Percentiles rank a stretch among this genome's conserved stretches.
These are phyloP conservation scores for Rubroshorea leprosula DNA, from an alignment of 345 rosid genomes.

Conservation along the genomic window DNA sequence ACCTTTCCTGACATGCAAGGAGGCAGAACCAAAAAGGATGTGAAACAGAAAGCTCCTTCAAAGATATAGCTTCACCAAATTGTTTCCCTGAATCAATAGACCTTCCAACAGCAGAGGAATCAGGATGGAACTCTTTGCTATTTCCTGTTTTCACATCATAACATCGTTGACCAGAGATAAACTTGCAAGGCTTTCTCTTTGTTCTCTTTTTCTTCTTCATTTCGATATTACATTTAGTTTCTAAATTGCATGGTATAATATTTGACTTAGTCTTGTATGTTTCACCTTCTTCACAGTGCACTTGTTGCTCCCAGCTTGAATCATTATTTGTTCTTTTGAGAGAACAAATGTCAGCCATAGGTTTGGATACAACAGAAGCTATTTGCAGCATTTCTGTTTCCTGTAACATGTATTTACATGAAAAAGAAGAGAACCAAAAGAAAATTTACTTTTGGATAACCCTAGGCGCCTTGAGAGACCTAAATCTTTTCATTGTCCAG, in stretches of 20 bases:
- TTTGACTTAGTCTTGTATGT: not conserved
- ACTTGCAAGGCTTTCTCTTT: slow-evolving; percentile 1
- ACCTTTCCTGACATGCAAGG: slow-evolving; percentile 14
- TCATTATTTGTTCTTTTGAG: not conserved
- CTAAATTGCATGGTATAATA: no score
- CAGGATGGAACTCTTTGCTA: not conserved
- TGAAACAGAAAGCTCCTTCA: no score
- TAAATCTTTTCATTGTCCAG: not conserved
- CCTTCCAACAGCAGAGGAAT: not conserved
- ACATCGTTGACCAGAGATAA: not conserved
- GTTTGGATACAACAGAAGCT: not conserved
- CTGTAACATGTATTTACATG: not conserved
- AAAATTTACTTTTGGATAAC: not conserved
- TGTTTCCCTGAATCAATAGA: no score
- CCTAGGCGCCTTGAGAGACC: not conserved
- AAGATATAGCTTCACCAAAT: no score
- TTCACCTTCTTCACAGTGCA: slow-evolving; percentile 7
- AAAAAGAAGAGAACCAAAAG: not conserved
- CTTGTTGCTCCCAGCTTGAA: not conserved
- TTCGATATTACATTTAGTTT: not conserved
- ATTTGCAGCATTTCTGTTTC: not conserved
- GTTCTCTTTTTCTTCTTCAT: slow-evolving; percentile 6
- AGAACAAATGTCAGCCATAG: not conserved
- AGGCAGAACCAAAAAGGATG: slow-evolving; percentile 19
- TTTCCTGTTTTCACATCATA: not conserved